Conservation (phyloP, 441 rosid species). For the Biscutella auriculata region DNA sequence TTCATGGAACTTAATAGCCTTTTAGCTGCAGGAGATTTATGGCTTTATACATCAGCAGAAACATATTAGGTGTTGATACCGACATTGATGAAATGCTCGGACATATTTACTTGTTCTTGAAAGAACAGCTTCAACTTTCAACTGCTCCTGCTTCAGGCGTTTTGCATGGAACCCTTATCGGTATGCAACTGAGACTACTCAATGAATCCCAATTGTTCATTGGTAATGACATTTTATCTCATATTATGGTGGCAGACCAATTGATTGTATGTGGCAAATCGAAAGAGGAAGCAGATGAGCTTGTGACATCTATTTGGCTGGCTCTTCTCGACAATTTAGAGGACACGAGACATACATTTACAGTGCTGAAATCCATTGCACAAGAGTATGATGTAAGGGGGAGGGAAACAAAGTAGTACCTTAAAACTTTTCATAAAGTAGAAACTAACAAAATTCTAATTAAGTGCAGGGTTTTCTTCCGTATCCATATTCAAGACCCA, state of each 20-base stretch:
- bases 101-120: conserved; percentile 66
- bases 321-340: conserved; percentile 74
- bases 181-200: conserved; percentile 8
- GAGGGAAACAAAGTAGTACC: not conserved
- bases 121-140: conserved; percentile 69
- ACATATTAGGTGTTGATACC: conserved; percentile 39
- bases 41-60: conserved; percentile 57
- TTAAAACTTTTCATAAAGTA: not conserved
- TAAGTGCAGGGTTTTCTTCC: conserved; percentile 62
- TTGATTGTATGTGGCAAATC: conserved; percentile 68
- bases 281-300: conserved; percentile 56
- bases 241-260: conserved; percentile 48
- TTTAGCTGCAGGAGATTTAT: conserved; percentile 53
- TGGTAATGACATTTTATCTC: not conserved
- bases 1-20: not conserved
- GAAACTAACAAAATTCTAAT: not conserved
- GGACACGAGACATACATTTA: conserved; percentile 54
- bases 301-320: conserved; percentile 64
- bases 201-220: not conserved
- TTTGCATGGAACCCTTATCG: conserved; percentile 76
- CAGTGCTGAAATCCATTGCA: conserved; percentile 58
- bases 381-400: conserved; percentile 62
- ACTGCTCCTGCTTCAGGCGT: conserved; percentile 49
- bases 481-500: conserved; percentile 61
- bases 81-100: conserved; percentile 70